phyloP scores from a whole-genome alignment of 192 early-diverging fungal species.

The Anaeromyces robustus region DNA sequence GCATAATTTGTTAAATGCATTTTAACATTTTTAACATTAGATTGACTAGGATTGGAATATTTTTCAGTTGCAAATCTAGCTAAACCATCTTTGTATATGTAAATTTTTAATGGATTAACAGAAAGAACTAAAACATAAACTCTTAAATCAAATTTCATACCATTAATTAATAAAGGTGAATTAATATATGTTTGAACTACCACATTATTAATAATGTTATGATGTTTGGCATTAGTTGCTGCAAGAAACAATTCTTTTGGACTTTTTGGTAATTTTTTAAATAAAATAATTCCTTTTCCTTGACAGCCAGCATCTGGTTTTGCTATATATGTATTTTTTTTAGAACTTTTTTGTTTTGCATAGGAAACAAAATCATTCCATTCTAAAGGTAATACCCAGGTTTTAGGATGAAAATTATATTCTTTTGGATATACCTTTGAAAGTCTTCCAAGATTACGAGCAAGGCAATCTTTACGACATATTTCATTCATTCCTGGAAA shows the following conservation, averaged over 20 bases:
- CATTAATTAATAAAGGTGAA: conserved; percentile 29
- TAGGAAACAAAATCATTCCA: conserved; percentile 16
- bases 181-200: conserved; percentile 26
- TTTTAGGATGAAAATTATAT: conserved; percentile 36
- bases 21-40: conserved; percentile 25
- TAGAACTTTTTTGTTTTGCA: conserved; percentile 1
- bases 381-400: conserved; percentile 32
- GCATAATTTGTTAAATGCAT: conserved; percentile 53
- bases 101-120: conserved; percentile 32
- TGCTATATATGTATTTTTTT: conserved; percentile 20
- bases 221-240: neutral
- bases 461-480: conserved; percentile 36
- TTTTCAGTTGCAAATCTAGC: conserved; percentile 37
- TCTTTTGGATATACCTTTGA: conserved; percentile 29
- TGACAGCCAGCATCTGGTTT: conserved; percentile 45
- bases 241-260: conserved; percentile 12
- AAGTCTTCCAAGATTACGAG: conserved; percentile 29
- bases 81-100: conserved; percentile 35
- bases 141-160: conserved; percentile 39
- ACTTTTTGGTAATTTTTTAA: conserved; percentile 2
- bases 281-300: conserved; percentile 26
- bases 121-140: conserved; percentile 42
- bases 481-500: conserved; percentile 51
- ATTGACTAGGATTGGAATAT: conserved; percentile 17
- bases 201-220: conserved; percentile 15